phyloP scores from a whole-genome alignment of 352 stramenopile species.

The Pythium apleroticum region DNA sequence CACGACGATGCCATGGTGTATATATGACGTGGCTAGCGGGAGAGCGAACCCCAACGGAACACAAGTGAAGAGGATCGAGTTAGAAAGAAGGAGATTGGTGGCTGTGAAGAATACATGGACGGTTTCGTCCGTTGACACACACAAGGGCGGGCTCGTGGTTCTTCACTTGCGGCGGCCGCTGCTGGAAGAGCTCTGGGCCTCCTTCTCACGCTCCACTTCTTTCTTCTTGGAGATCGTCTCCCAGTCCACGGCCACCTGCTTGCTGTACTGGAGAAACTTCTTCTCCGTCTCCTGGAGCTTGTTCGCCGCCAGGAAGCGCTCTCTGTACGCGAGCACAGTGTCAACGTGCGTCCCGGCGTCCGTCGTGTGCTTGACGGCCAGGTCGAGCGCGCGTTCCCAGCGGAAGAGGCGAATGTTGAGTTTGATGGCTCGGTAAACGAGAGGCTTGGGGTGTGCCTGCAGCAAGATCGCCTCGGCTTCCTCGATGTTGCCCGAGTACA shows the following conservation, averaged over 20 bases:
- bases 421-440: constrained; percentile 94
- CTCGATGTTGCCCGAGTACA: constrained; percentile 85
- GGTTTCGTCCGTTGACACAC: not conserved
- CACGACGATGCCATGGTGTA: constrained; percentile 4
- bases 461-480: constrained; percentile 92
- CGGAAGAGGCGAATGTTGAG: constrained; percentile 91
- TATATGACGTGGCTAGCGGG: not conserved
- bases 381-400: constrained; percentile 86
- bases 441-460: constrained; percentile 82
- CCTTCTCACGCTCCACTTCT: constrained; percentile 82
- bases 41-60: not conserved
- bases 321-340: constrained; percentile 88
- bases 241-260: constrained; percentile 88
- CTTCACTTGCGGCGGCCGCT: constrained; percentile 57
- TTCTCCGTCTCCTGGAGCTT: constrained; percentile 87
- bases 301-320: constrained; percentile 84
- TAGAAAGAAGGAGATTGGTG: constrained; percentile 6
- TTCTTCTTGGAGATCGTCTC: constrained; percentile 90
- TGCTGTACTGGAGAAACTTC: constrained; percentile 87
- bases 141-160: not conserved
- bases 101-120: constrained; percentile 1
- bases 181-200: constrained; percentile 43
- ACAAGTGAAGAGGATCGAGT: not conserved
- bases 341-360: constrained; percentile 86
- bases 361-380: constrained; percentile 89